phyloP scores from a whole-genome alignment of 164 flowering plant species.

The Vitis rotundifolia region DNA sequence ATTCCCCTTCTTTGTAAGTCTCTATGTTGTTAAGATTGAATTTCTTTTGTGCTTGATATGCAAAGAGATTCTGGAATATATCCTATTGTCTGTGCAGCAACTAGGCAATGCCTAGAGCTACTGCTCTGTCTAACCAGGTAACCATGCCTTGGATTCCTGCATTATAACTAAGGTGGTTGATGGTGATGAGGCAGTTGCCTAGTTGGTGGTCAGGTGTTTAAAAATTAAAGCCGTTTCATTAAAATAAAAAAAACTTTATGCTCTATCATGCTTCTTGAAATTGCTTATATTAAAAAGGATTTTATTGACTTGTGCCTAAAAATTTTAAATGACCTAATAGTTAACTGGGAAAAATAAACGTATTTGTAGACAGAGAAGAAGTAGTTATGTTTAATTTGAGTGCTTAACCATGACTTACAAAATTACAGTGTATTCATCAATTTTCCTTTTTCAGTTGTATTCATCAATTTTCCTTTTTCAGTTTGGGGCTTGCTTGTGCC shows the following conservation, averaged over 20 bases:
- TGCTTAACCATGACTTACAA: too few relatives aligned
- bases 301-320: too few relatives aligned
- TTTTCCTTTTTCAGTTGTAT: too few relatives aligned
- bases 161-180: not conserved
- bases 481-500: too few relatives aligned
- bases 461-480: too few relatives aligned
- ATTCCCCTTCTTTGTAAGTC: constrained; percentile 91
- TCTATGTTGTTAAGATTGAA: not conserved
- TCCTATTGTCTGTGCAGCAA: not conserved
- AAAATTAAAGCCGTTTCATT: not conserved
- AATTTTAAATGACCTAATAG: too few relatives aligned
- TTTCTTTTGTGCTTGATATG: not conserved
- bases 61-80: not conserved
- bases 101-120: constrained; percentile 2
- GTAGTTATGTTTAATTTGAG: too few relatives aligned
- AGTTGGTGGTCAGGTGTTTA: not conserved
- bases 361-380: too few relatives aligned
- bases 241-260: not conserved
- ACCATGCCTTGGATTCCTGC: not conserved
- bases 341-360: too few relatives aligned
- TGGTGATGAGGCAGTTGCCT: not conserved
- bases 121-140: not conserved
- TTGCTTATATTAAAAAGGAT: too few relatives aligned
- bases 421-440: too few relatives aligned
- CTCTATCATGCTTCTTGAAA: too few relatives aligned